Evolutionary conservation across 139 green algal genomes (phyloP).

Genomic region (Pseudopediastrum boryanum): DNA sequence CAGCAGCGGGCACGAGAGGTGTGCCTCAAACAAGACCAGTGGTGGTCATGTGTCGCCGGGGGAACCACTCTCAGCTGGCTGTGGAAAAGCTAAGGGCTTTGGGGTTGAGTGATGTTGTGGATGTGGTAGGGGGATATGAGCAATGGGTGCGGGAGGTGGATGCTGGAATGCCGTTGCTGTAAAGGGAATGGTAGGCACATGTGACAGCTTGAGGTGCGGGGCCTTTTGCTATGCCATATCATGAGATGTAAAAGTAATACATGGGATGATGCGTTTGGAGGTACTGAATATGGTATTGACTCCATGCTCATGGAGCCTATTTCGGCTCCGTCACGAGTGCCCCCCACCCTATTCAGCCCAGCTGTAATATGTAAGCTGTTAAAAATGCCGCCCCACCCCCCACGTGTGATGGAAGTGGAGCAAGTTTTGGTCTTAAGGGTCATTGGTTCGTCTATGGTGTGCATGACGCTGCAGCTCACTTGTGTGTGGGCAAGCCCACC

Average conservation of each 20-base stretch:
- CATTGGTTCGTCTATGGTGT: no score
- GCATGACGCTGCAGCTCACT: no score
- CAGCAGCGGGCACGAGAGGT: neutral
- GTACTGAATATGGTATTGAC: neutral
- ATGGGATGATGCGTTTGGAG: neutral
- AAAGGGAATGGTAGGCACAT: neutral
- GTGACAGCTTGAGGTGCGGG: neutral
- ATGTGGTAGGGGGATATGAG: conserved; percentile 84
- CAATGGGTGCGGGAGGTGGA: conserved; percentile 77
- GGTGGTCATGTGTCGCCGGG: conserved; percentile 88
- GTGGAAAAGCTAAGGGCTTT: conserved; percentile 63
- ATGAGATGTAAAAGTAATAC: neutral
- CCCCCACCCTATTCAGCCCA: neutral
- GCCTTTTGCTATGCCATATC: neutral
- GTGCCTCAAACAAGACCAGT: conserved; percentile 39
- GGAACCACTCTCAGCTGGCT: conserved; percentile 93
- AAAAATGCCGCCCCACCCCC: no score
- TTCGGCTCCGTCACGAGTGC: neutral
- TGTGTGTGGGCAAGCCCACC: no score
- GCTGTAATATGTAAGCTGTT: neutral
- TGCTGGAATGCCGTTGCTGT: conserved; percentile 51
- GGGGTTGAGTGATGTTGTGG: conserved; percentile 66
- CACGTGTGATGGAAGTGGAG: no score
- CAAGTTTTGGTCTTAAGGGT: no score
- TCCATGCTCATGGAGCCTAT: neutral